phyloP scores from a whole-genome alignment of 805 yeast genomes.

The Pichia scutulata region DNA sequence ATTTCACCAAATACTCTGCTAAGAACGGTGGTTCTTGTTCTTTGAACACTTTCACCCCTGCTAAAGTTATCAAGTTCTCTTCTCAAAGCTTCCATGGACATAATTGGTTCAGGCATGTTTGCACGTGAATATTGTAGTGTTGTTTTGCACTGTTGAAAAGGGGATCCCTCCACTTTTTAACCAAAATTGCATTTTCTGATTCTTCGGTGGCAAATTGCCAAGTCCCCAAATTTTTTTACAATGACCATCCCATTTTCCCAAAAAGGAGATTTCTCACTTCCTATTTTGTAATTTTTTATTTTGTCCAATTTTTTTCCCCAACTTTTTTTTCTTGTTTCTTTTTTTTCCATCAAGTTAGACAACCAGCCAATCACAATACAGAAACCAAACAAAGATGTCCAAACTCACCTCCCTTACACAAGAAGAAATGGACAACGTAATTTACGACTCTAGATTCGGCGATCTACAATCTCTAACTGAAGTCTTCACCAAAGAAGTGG shows the following conservation, averaged over 20 bases:
- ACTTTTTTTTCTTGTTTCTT: neutral
- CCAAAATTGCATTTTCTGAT: no score
- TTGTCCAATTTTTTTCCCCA: neutral
- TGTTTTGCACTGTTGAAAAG: no score
- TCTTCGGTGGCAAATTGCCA: no score
- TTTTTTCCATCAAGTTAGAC: neutral
- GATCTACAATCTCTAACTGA: conserved; percentile 70
- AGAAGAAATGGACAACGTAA: conserved; percentile 77
- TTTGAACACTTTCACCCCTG: conserved; percentile 15
- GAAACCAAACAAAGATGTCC: conserved; percentile 13
- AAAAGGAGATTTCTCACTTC: neutral
- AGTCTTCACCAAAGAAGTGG: conserved; percentile 50
- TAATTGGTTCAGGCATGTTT: no score
- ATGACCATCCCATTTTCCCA: no score
- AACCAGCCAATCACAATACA: neutral
- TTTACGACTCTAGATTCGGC: conserved; percentile 82
- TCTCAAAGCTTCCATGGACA: conserved; percentile 16
- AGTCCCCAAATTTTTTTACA: no score
- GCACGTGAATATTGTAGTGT: no score
- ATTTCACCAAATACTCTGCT: conserved; percentile 28
- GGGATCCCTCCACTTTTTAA: no score
- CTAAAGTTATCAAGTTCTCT: conserved; percentile 19
- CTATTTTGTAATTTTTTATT: conserved; percentile 1
- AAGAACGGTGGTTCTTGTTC: conserved; percentile 25
- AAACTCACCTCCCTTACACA: conserved; percentile 35